Conservation (phyloP, 257 asterid species). For the Primulina huaijiensis region DNA sequence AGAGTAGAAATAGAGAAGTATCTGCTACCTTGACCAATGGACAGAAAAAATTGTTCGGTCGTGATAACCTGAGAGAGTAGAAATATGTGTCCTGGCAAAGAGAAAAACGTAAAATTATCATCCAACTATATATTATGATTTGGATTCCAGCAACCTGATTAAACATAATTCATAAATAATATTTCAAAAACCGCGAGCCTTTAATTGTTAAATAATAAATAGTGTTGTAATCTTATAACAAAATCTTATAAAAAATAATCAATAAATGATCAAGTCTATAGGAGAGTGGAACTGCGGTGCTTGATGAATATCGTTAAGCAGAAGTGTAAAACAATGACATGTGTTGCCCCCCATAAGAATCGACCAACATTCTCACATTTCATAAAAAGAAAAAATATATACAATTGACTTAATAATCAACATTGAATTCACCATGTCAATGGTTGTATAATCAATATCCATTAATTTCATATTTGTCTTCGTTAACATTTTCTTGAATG, state of each 20-base stretch:
- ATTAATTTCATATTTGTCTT: not conserved
- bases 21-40: conserved; percentile 83
- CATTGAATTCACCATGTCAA: no score
- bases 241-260: no score
- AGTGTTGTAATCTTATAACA: not conserved
- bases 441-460: not conserved
- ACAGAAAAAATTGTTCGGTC: conserved; percentile 85
- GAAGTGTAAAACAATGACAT: not conserved
- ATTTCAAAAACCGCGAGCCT: not conserved
- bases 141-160: not conserved
- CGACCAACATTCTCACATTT: not conserved
- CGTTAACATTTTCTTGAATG: not conserved
- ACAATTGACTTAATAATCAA: no score
- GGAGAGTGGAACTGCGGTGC: not conserved
- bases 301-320: not conserved
- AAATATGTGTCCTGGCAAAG: conserved; percentile 65
- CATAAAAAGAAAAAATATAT: no score
- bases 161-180: not conserved
- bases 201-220: no score
- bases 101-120: conserved; percentile 17
- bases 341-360: not conserved
- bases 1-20: conserved; percentile 5
- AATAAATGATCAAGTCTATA: no score
- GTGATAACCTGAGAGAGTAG: conserved; percentile 90
- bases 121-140: conserved; percentile 9